Percentiles rank a stretch among this genome's conserved stretches.
These are phyloP conservation scores for Solanum pinnatisectum DNA, from an alignment of 257 asterid species.

Conservation along the genomic window DNA sequence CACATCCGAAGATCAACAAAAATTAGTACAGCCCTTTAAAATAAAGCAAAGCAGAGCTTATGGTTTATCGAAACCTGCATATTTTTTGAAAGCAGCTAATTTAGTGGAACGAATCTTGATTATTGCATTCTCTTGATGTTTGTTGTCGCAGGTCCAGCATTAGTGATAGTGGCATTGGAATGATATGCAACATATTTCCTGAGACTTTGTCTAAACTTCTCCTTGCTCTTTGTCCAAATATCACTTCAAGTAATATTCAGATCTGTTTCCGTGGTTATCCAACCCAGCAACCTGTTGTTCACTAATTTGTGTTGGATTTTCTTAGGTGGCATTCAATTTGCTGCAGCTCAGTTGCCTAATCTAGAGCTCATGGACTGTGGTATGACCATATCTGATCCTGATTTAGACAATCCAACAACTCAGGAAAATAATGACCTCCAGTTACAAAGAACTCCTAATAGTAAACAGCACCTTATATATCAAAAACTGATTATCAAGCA, in stretches of 20 bases:
- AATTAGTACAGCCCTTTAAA: not conserved
- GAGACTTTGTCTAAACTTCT: slow-evolving; percentile 73
- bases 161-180: slow-evolving; percentile 92
- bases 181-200: slow-evolving; percentile 89
- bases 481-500: slow-evolving; percentile 93
- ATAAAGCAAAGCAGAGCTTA: not conserved
- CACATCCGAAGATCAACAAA: not conserved
- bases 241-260: slow-evolving; percentile 69
- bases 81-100: not conserved
- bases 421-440: slow-evolving; percentile 31
- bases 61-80: not conserved
- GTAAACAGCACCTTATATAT: slow-evolving; percentile 51
- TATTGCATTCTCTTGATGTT: not conserved
- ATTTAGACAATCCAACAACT: slow-evolving; percentile 19
- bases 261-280: not conserved
- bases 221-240: slow-evolving; percentile 89
- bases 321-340: slow-evolving; percentile 94
- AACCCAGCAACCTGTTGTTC: not conserved
- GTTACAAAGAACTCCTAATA: slow-evolving; percentile 37
- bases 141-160: slow-evolving; percentile 70
- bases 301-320: not conserved
- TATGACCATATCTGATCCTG: slow-evolving; percentile 69
- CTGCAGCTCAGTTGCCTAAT: slow-evolving; percentile 82
- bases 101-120: not conserved
- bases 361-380: slow-evolving; percentile 93